Conservation (phyloP, 1,139 yeast genomes). For the Blastobotrys illinoisensis region DNA sequence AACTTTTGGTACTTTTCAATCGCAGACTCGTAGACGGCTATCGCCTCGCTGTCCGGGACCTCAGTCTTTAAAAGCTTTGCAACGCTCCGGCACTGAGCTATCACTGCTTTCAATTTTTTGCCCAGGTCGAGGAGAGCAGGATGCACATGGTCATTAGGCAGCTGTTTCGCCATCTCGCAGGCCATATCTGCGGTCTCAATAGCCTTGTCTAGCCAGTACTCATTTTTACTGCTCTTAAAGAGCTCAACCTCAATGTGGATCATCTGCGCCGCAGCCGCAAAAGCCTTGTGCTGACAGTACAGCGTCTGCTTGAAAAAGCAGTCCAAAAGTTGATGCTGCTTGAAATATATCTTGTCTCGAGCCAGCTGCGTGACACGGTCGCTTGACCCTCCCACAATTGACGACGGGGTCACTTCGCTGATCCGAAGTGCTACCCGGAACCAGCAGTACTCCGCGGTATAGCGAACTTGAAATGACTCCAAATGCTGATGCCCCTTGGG, state of each 20-base stretch:
- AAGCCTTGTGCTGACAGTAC: constrained; percentile 22
- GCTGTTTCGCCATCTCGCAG: neutral
- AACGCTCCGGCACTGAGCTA: neutral
- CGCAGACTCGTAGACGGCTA: neutral
- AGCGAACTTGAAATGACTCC: neutral
- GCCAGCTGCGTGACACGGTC: constrained; percentile 2
- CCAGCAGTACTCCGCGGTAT: constrained; percentile 9
- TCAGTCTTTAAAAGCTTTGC: neutral
- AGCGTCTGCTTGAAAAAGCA: constrained; percentile 22
- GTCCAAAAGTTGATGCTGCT: constrained; percentile 18
- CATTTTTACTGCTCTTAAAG: constrained; percentile 4
- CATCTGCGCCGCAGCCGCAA: constrained; percentile 24
- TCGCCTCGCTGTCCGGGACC: neutral
- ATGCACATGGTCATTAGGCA: constrained; percentile 6
- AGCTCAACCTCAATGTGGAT: constrained; percentile 25
- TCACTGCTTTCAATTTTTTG: constrained; percentile 10
- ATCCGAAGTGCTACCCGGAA: constrained; percentile 12
- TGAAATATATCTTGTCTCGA: constrained; percentile 4
- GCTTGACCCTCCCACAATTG: neutral
- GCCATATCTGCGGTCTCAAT: neutral
- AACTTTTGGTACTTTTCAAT: neutral
- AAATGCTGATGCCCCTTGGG: neutral
- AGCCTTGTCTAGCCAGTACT: constrained; percentile 9
- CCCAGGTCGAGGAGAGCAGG: constrained; percentile 14
- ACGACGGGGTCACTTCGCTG: constrained; percentile 3